Conservation (phyloP, 805 yeast genomes). For the Kuraishia piskuri region DNA sequence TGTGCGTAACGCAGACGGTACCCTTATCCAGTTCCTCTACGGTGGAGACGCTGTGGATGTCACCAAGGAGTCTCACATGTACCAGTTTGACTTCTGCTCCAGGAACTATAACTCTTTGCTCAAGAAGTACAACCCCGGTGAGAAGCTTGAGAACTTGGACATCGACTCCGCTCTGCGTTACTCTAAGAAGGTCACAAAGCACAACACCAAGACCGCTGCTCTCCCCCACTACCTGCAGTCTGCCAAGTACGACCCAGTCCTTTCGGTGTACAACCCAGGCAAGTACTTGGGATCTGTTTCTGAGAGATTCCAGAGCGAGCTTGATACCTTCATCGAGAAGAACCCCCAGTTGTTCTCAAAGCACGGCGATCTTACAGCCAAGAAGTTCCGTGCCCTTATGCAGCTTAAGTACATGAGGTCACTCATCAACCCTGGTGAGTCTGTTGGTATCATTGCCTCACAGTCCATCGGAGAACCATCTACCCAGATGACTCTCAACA, state of each 20-base stretch:
- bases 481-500: constrained; percentile 95
- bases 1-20: constrained; percentile 92
- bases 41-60: constrained; percentile 98
- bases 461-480: constrained; percentile 99
- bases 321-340: constrained; percentile 58
- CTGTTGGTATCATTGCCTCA: constrained; percentile 97
- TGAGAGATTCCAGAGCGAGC: constrained; percentile 73
- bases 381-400: constrained; percentile 93
- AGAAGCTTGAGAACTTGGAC: constrained; percentile 63
- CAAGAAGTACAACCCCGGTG: constrained; percentile 79
- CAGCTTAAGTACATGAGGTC: constrained; percentile 98
- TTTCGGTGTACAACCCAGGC: constrained; percentile 80
- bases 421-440: constrained; percentile 90
- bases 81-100: constrained; percentile 85
- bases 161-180: constrained; percentile 76
- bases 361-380: constrained; percentile 49
- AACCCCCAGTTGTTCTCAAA: constrained; percentile 50
- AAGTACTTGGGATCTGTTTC: constrained; percentile 90
- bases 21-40: constrained; percentile 87
- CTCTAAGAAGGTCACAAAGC: constrained; percentile 74
- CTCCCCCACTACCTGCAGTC: constrained; percentile 57
- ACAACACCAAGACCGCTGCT: constrained; percentile 51
- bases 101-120: constrained; percentile 85
- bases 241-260: constrained; percentile 76
- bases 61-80: constrained; percentile 89